These are phyloP conservation scores for Dothideomycetidae sp. DNA, from an alignment of 2,329 filamentous ascomycete species.

Conservation along the genomic window DNA sequence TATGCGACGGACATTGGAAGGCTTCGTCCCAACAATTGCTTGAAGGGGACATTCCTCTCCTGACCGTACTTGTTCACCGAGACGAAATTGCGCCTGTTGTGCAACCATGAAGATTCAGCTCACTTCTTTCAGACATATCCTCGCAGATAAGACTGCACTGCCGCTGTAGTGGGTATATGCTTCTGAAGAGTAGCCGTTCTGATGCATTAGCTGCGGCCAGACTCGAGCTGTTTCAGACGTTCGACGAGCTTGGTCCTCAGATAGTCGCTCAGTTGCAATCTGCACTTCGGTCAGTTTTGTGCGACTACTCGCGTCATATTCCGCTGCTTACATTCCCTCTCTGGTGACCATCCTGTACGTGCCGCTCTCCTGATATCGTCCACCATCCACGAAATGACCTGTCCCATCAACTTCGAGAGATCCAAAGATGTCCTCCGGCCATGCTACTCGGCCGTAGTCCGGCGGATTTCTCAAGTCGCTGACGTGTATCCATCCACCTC, in stretches of 20 bases:
- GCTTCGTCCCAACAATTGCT: too few relatives aligned
- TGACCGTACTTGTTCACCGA: too few relatives aligned
- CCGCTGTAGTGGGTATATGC: too few relatives aligned
- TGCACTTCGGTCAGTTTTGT: conserved; percentile 8
- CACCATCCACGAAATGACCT: conserved; percentile 42
- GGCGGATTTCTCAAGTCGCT: conserved; percentile 45
- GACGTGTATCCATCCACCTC: conserved; percentile 50
- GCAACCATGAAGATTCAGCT: too few relatives aligned
- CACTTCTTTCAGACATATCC: too few relatives aligned
- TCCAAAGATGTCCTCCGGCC: conserved; percentile 53
- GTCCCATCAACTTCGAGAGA: conserved; percentile 46
- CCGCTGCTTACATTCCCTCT: conserved; percentile 40
- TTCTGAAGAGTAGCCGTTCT: too few relatives aligned
- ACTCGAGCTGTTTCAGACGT: conserved; percentile 21
- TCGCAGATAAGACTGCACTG: too few relatives aligned
- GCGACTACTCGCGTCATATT: neutral
- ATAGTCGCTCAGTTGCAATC: conserved; percentile 21
- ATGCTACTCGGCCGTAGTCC: conserved; percentile 50
- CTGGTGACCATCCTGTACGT: conserved; percentile 48
- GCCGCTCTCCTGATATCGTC: conserved; percentile 46
- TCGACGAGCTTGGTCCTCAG: conserved; percentile 22
- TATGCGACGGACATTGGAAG: too few relatives aligned
- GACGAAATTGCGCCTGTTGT: too few relatives aligned
- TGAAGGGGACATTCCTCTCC: too few relatives aligned
- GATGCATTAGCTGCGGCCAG: neutral